Evolutionary conservation across 352 stramenopile species (phyloP), one percentile per base, ranked within the genome.

Genomic region (Lagenidium sp.): DNA sequence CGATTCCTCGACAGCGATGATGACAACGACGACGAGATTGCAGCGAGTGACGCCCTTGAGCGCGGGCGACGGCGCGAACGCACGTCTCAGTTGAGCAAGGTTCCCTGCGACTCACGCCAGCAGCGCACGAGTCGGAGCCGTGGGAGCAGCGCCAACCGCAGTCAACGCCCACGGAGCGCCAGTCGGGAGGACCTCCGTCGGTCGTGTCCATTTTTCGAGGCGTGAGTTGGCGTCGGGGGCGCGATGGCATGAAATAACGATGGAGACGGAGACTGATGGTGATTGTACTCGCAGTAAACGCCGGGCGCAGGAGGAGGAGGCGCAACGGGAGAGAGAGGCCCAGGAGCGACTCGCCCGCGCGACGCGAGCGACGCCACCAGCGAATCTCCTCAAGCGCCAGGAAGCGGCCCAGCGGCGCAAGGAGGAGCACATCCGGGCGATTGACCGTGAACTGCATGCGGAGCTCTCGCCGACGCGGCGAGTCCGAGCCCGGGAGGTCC

Each of bases 191-290:
- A 62, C 36, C 18, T 68, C 7, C 53, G 56, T 28, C 57, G 54
- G 0, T 78, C 68, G 0, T 58, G 70, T 50, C 41, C 67, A 1
- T 86, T 81, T 45, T 84, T 80, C 41, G 65, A 84, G 44, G 65
- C 72, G 24, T 64, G 47, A 32, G 57, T 46, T n/a, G n/a, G n/a
- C n/a, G n/a, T n/a, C n/a, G n/a, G n/a, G n/a, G n/a, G n/a, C n/a
- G n/a, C n/a, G n/a, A n/a, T n/a, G n/a, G n/a, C n/a, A n/a, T n/a
- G n/a, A n/a, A n/a, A n/a, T n/a, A n/a, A n/a, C n/a, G n/a, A n/a
- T n/a, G n/a, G n/a, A n/a, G n/a, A n/a, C n/a, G n/a, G n/a, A n/a
- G n/a, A n/a, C n/a, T n/a, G n/a, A n/a, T n/a, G n/a, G n/a, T n/a
- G n/a, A n/a, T n/a, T n/a, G n/a, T n/a, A n/a, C n/a, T 2, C 21